Evolutionary conservation across 2,329 filamentous ascomycete genomes (phyloP).

Genomic region (Clonostachys chloroleuca): DNA sequence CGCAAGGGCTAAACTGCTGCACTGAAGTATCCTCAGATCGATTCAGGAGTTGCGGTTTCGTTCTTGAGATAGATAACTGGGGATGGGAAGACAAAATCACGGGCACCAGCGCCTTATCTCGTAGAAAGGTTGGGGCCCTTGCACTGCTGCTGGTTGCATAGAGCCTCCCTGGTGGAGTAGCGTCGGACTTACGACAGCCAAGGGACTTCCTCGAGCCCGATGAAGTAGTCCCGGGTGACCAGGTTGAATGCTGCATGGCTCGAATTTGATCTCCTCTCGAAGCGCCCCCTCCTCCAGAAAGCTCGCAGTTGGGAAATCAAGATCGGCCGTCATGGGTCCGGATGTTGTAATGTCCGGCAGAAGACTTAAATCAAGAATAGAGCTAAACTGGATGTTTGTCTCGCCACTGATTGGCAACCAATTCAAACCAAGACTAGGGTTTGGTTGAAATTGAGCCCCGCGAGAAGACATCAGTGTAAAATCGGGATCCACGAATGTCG

Average conservation of each 20-base stretch:
- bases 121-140: background rate
- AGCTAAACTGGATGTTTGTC: no score
- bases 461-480: no score
- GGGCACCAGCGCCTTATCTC: background rate
- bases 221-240: background rate
- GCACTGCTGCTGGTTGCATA: constrained; percentile 2
- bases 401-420: no score
- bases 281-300: background rate
- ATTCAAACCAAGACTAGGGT: no score
- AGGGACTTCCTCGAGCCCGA: background rate
- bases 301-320: no score
- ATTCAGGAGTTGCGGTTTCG: background rate
- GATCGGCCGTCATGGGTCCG: no score
- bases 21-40: no score
- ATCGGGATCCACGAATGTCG: no score
- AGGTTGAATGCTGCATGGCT: background rate
- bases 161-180: background rate
- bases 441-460: no score
- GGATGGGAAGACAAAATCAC: background rate
- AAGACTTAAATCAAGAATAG: no score
- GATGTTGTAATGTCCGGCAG: no score
- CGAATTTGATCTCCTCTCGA: background rate
- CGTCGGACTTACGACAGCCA: background rate
- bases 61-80: background rate
- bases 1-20: no score